Conservation (phyloP, 2,329 filamentous ascomycete genomes). For the Gliomastix tumulicola region DNA sequence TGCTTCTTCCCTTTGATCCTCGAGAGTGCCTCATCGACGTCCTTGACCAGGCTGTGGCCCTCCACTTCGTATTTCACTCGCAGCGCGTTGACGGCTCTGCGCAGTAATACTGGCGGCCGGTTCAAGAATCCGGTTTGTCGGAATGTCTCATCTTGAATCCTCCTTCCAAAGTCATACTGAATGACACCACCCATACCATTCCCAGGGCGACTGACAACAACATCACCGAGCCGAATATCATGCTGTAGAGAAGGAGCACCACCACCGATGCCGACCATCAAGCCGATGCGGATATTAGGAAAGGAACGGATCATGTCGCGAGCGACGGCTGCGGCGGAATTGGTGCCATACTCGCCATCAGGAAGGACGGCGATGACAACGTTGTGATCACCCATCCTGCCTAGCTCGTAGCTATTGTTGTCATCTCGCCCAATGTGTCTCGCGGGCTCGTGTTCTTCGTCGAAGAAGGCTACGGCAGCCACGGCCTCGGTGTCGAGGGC, state of each 20-base stretch:
- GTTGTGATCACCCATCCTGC: conserved; percentile 21
- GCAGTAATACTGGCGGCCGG: not conserved
- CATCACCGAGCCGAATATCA: conserved; percentile 17
- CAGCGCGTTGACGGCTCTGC: no score
- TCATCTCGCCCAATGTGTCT: conserved; percentile 14
- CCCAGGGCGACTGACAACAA: conserved; percentile 8
- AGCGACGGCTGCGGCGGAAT: conserved; percentile 15
- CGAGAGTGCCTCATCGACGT: no score
- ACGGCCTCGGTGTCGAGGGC: conserved; percentile 26
- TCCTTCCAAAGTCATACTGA: conserved; percentile 2
- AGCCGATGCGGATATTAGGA: conserved; percentile 15
- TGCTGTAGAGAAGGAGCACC: conserved; percentile 18
- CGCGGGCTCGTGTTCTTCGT: conserved; percentile 22
- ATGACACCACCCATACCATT: conserved; percentile 1
- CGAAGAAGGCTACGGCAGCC: conserved; percentile 28
- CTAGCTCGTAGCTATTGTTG: conserved; percentile 20
- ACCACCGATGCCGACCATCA: conserved; percentile 26
- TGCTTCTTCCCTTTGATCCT: no score
- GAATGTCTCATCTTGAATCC: not conserved
- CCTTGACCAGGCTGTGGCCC: no score
- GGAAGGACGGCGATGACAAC: conserved; percentile 22
- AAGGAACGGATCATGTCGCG: conserved; percentile 18
- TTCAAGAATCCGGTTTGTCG: not conserved
- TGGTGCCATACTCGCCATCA: conserved; percentile 15
- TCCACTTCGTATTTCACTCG: not conserved